Base-by-base conservation (phyloP, 1,284 basidiomycete species). In the Marasmius tenuissimus region DNA sequence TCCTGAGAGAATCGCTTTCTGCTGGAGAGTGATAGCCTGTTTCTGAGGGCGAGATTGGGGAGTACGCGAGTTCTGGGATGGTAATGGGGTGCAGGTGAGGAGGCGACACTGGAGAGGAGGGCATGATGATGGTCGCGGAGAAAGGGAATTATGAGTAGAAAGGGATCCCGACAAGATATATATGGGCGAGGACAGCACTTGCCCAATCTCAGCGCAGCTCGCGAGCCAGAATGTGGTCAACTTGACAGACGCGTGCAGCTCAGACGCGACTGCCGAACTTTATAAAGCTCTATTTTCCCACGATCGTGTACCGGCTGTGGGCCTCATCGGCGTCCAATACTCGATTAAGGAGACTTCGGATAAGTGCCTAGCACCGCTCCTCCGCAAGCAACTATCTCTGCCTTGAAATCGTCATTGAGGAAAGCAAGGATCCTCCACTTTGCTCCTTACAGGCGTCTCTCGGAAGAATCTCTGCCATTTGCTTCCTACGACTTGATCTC, bases 1-100 rank as follows among this genome's bases (percentile, higher is more conserved):
- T 70, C 59, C 64, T 72, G 55, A 76, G 68, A 61, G 76, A 73
- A 65, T 76, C 76, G 68, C 78, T 77, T 67, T 79, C 78, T 58
- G 57, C 56, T 14, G 76, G 75, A 54, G 74, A 78, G 37, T 69
- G 70, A 64, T 76, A 76, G 55, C 70, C 73, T 52, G 72, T 64
- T 62, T 78, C 78, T 58, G 72, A 72, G 18, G 72, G 74, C 33
- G 77, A 76, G 50, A 72, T 69, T 64, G 72, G 74, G 10, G 72
- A 72, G 60, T 69, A 69, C 42, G 67, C 65, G 55, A 72, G 67
- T 33, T 69, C 69, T 49, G 68, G 67, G 40, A 69, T 68, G 63
- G 65, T 69, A 49, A 65, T 66, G 45, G 67, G 66, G 22, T 62
- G 65, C 49, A 69, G 62, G 57, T 67, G 60, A 39, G 60, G 47